phyloP scores from a whole-genome alignment of 78 protist species.

The Dictyostelium discoideum region DNA sequence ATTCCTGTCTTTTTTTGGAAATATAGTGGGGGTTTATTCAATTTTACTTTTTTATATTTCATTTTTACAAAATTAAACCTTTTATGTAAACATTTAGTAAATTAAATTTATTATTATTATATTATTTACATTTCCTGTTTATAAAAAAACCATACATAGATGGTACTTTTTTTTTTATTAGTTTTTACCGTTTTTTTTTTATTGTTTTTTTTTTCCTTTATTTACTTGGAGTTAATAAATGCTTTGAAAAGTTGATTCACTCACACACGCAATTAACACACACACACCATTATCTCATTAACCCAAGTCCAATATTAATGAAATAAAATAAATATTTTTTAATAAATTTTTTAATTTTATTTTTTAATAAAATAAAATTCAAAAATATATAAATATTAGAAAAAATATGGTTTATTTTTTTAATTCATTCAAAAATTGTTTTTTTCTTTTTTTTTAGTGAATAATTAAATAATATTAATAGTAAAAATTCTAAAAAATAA shows the following conservation, averaged over 20 bases:
- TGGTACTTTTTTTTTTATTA: not conserved
- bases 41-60: not conserved
- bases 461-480: too few relatives aligned
- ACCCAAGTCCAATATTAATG: not conserved
- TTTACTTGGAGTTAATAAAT: not conserved
- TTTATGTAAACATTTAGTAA: not conserved
- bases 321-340: not conserved
- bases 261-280: not conserved
- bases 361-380: not conserved
- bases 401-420: not conserved
- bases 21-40: not conserved
- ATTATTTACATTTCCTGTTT: not conserved
- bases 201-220: not conserved
- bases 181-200: not conserved
- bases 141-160: not conserved
- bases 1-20: not conserved
- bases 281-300: not conserved
- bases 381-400: not conserved
- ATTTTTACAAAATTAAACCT: not conserved
- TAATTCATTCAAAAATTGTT: not conserved
- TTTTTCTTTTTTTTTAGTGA: not conserved
- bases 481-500: too few relatives aligned
- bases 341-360: not conserved
- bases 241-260: not conserved
- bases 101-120: not conserved